phyloP scores from a whole-genome alignment of 2,329 filamentous ascomycete genomes.

The Sclerotinia sclerotiorum region DNA sequence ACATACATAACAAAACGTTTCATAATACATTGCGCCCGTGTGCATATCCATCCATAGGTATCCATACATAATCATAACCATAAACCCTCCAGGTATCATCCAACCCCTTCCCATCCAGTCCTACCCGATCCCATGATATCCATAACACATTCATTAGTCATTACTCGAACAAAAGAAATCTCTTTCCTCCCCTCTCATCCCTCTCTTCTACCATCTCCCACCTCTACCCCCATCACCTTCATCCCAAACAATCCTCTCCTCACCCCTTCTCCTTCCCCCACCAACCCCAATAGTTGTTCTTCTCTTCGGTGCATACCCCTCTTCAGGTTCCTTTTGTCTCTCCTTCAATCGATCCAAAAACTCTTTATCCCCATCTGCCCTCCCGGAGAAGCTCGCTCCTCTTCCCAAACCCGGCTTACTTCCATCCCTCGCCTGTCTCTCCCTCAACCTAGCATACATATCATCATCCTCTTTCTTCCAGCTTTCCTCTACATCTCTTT shows the following conservation, averaged over 20 bases:
- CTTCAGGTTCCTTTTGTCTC: constrained; percentile 24
- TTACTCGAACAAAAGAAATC: constrained; percentile 3
- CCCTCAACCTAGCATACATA: constrained; percentile 12
- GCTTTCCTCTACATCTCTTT: constrained; percentile 21
- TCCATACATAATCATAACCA: too few species aligned
- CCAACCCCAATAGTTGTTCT: constrained; percentile 6
- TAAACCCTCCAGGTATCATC: not conserved
- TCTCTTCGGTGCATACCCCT: constrained; percentile 10
- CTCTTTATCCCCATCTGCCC: not conserved
- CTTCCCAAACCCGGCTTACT: not conserved
- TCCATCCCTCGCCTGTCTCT: not conserved
- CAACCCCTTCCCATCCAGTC: not conserved
- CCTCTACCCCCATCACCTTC: constrained; percentile 16
- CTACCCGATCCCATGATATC: not conserved
- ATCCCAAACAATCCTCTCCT: constrained; percentile 21
- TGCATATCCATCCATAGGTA: not conserved
- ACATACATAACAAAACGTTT: too few species aligned
- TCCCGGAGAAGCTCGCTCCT: not conserved
- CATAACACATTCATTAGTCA: constrained; percentile 3
- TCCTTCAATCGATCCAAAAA: constrained; percentile 28
- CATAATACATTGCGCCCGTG: not conserved
- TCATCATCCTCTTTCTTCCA: constrained; percentile 1
- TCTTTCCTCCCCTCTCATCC: not conserved
- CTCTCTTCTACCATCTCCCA: constrained; percentile 16
- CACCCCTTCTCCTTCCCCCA: not conserved